These are phyloP conservation scores for Ulmus americana DNA, from an alignment of 331 rosid species.

Conservation along the genomic window DNA sequence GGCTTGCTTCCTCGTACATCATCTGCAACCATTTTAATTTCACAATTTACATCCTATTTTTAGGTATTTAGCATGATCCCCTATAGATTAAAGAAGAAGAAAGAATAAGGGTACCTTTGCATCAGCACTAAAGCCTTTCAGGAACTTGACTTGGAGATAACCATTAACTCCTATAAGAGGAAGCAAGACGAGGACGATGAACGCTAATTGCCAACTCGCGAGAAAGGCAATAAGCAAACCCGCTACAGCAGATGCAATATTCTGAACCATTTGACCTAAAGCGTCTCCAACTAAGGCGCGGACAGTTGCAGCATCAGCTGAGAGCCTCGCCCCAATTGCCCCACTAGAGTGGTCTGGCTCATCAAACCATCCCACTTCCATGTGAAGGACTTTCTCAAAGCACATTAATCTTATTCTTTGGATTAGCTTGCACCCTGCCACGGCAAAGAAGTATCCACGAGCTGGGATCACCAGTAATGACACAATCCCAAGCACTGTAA, in stretches of 20 bases:
- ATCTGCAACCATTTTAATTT: conserved; percentile 29
- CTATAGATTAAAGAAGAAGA: not conserved
- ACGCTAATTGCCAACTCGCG: conserved; percentile 63
- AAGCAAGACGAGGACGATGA: conserved; percentile 42
- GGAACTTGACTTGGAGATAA: conserved; percentile 46
- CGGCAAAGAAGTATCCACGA: conserved; percentile 50
- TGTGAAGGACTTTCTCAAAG: conserved; percentile 66
- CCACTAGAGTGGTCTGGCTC: conserved; percentile 70
- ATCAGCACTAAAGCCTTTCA: conserved; percentile 60
- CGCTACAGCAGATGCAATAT: conserved; percentile 42
- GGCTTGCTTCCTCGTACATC: conserved; percentile 79
- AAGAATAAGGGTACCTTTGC: conserved; percentile 46
- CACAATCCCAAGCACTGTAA: conserved; percentile 43
- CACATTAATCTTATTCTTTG: conserved; percentile 66
- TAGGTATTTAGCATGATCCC: not conserved
- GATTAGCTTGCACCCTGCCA: conserved; percentile 72
- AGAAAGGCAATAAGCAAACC: conserved; percentile 64
- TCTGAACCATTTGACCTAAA: conserved; percentile 48
- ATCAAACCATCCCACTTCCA: conserved; percentile 84
- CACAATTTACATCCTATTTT: not conserved
- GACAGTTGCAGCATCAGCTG: conserved; percentile 70
- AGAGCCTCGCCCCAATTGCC: conserved; percentile 61
- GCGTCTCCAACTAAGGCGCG: conserved; percentile 69
- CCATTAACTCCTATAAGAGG: conserved; percentile 58
- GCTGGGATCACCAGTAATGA: conserved; percentile 47